A percentile compares a stretch with the other conserved stretches of the same genome.
phyloP scores from a whole-genome alignment of 345 rosid species.

The Limnanthes douglasii region DNA sequence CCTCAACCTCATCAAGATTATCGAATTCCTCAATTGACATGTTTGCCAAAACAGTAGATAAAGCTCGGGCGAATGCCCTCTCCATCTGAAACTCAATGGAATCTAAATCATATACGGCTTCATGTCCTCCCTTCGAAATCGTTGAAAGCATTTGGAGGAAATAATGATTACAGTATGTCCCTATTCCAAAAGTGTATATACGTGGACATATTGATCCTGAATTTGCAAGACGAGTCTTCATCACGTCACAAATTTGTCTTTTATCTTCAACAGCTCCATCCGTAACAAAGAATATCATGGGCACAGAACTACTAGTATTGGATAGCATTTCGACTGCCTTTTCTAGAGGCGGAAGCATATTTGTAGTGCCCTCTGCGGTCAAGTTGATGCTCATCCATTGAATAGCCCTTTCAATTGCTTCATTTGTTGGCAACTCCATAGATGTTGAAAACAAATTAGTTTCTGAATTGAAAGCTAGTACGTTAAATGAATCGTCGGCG shows the following conservation, averaged over 20 bases:
- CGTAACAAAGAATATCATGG: slow-evolving; percentile 69
- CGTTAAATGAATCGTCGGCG: slow-evolving; percentile 66
- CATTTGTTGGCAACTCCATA: slow-evolving; percentile 47
- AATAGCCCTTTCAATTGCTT: slow-evolving; percentile 43
- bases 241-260: slow-evolving; percentile 52
- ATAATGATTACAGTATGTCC: no score
- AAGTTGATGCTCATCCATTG: slow-evolving; percentile 60
- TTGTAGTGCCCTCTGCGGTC: slow-evolving; percentile 51
- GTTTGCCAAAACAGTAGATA: no score
- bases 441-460: slow-evolving; percentile 45
- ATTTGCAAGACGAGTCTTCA: slow-evolving; percentile 39
- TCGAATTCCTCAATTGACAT: no score
- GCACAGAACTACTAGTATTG: slow-evolving; percentile 38
- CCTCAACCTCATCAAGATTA: no score
- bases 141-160: no score
- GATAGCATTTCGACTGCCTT: slow-evolving; percentile 85
- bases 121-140: no score
- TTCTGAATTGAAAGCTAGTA: slow-evolving; percentile 65
- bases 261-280: slow-evolving; percentile 97
- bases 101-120: no score
- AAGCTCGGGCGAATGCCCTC: no score
- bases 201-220: slow-evolving; percentile 46
- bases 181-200: slow-evolving; percentile 69
- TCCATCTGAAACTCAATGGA: no score
- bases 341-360: slow-evolving; percentile 54